Base-by-base conservation (phyloP, 2,329 filamentous ascomycete species). In the Seiridium cupressi region DNA sequence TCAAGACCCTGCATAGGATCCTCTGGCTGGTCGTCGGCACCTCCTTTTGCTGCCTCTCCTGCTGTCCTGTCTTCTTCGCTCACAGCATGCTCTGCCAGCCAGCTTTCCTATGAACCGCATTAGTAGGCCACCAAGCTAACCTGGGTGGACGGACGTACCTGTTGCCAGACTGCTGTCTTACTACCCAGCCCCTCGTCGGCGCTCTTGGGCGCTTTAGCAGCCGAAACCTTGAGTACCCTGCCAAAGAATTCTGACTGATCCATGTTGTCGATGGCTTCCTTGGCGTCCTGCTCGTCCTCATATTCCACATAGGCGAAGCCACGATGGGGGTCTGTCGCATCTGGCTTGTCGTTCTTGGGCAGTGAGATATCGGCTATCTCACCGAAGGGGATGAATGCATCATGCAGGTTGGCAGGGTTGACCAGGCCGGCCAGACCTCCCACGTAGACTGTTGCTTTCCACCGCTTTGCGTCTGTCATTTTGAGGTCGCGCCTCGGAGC, bases 211-310 rank as follows among this genome's bases (percentile, higher is more conserved):
- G 92, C 87, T 76, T 97, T 99, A 48, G 96, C 96, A 59, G 90
- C 85, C 49, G 92, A 93, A 56, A 98, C 94, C 74, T 93, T 97
- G 73, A 99, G 89, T 11, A 95, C 89, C 61, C 92, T 87, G 9
- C 95, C 96, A 73, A 94, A 98, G 51, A 99, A 85, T 77, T 98
- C 94, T 62, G 93, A 90, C 74, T 97, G 93, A 73, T 99, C 92
- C 94, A 99, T 98, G 73, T 99, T 99, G 81, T 98, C 93, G 74
- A 99, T 97, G 55, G 95, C 95, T 76, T 98, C 94, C 70, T 89
- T 89, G 35, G 93, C 94, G 76, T 99, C 95, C 60, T 89, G 86
- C 10, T 87, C 83, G 60, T 92, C 85, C 69, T 97, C 93, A 71
- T 91, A 99, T 72, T 99, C 95, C 55, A 99, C 91, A 73, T 99